phyloP scores from a whole-genome alignment of 2,329 filamentous ascomycete genomes.

The Cryoendolithus antarcticus region DNA sequence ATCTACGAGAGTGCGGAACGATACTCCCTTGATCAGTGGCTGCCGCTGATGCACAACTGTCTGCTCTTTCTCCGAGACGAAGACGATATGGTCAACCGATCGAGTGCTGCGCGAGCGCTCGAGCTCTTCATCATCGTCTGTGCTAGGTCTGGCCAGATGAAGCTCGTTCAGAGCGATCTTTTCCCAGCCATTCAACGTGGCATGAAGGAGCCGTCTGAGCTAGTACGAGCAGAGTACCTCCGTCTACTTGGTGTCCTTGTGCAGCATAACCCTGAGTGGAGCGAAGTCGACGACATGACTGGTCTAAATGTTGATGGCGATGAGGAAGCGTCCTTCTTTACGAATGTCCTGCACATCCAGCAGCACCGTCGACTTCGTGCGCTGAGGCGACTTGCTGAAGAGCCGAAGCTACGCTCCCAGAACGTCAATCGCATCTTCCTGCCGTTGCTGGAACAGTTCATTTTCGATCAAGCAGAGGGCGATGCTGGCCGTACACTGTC shows the following conservation, averaged over 20 bases:
- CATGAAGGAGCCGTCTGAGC: slow-evolving; percentile 60
- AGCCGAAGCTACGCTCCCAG: slow-evolving; percentile 59
- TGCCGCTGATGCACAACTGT: slow-evolving; percentile 77
- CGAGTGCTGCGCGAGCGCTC: slow-evolving; percentile 70
- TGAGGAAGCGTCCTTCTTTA: slow-evolving; percentile 79
- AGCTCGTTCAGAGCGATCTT: slow-evolving; percentile 36
- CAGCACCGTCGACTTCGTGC: slow-evolving; percentile 76
- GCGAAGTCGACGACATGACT: slow-evolving; percentile 60
- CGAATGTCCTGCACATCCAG: slow-evolving; percentile 81
- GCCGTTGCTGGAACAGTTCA: slow-evolving; percentile 85
- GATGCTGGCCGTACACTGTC: slow-evolving; percentile 67
- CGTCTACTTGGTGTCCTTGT: slow-evolving; percentile 69
- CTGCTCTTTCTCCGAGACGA: slow-evolving; percentile 75
- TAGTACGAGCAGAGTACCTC: slow-evolving; percentile 72
- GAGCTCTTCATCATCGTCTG: slow-evolving; percentile 54
- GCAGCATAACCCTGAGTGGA: slow-evolving; percentile 55
- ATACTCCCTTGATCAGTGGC: slow-evolving; percentile 66
- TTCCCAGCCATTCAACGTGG: slow-evolving; percentile 25
- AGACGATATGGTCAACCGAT: slow-evolving; percentile 76
- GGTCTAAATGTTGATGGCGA: slow-evolving; percentile 59
- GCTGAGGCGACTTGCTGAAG: slow-evolving; percentile 60
- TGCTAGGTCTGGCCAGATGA: slow-evolving; percentile 36
- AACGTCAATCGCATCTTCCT: slow-evolving; percentile 82
- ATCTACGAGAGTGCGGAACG: slow-evolving; percentile 54
- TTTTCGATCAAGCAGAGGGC: slow-evolving; percentile 72